phyloP scores from a whole-genome alignment of 306 rosid genomes.

The Vachellia pachyceras region DNA sequence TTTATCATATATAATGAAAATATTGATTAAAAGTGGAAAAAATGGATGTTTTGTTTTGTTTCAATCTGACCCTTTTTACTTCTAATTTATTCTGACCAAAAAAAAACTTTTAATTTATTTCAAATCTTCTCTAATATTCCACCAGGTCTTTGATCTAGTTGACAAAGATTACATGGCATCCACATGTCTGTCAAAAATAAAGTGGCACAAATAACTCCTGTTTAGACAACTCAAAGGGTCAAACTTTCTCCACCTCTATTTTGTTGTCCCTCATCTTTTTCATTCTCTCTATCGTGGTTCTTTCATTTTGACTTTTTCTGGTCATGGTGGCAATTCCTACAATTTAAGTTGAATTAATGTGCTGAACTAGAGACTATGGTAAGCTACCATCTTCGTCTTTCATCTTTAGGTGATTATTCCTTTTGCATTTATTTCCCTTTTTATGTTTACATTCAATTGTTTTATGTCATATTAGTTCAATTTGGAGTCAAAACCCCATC shows the following conservation, averaged over 20 bases:
- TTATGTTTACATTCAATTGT: not conserved
- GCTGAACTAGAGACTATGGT: not conserved
- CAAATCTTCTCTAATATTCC: not conserved
- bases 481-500: not conserved
- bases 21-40: not conserved
- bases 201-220: conserved; percentile 3
- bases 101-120: not conserved
- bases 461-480: not conserved
- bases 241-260: not conserved
- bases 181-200: not conserved
- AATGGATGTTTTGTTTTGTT: not conserved
- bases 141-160: not conserved
- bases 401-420: not conserved
- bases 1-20: not conserved
- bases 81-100: not conserved
- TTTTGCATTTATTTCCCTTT: not conserved
- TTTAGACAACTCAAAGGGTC: conserved; percentile 6
- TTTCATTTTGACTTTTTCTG: not conserved
- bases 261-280: not conserved
- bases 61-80: not conserved
- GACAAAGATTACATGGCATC: not conserved
- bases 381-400: not conserved
- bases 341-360: not conserved
- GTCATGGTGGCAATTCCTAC: conserved; percentile 7
- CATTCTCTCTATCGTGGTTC: not conserved